Evolutionary conservation across 2,329 filamentous ascomycete genomes (phyloP), one percentile per base, ranked within the genome.

Genomic region (Hymenoscyphus repandus): DNA sequence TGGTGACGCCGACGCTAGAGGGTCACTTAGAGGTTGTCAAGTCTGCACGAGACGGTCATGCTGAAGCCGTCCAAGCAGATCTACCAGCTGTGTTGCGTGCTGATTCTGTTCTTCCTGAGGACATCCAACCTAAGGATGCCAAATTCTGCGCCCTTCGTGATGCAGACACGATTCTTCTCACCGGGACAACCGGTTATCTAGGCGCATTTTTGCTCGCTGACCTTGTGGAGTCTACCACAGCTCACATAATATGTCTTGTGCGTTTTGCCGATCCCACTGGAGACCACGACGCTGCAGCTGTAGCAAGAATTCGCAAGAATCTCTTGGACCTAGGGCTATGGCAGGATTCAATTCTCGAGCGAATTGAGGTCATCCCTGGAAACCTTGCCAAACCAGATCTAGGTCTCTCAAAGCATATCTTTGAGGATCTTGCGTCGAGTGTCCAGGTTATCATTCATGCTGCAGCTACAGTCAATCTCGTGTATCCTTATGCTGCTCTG

Each of bases 161-260:
- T 55, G 56, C 69, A 46, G 53, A 70, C 36, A 89, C 85, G 0
- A 75, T 93, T 6, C 85, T 96, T 66, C 70, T 96, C 11, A 96
- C 90, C 4, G 90, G 91, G 42, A 88, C 87, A 1, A 96, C 90
- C 2, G 91, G 90, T 1, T 96, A 95, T 73, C 70, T 96, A 18
- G 90, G 91, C 31, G 80, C 87, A 0, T 95, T 90, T 63, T 74
- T 96, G 6, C 72, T 95, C 31, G 77, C 78, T 49, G 88, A 95
- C 47, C 69, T 95, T 1, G 74, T 96, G 1, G 77, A 79, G 45
- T 74, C 83, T 20, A 73, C 74, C 13, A 70, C 71, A 13, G 77
- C 73, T 17, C 68, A 71, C 20, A 72, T 80, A 12, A 81, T 79
- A 53, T 76, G 95, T 17, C 81, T 95, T 47, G 83, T 85, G 0